Conservation (phyloP, 2,329 filamentous ascomycete species). For the Penicillium thymicola region DNA sequence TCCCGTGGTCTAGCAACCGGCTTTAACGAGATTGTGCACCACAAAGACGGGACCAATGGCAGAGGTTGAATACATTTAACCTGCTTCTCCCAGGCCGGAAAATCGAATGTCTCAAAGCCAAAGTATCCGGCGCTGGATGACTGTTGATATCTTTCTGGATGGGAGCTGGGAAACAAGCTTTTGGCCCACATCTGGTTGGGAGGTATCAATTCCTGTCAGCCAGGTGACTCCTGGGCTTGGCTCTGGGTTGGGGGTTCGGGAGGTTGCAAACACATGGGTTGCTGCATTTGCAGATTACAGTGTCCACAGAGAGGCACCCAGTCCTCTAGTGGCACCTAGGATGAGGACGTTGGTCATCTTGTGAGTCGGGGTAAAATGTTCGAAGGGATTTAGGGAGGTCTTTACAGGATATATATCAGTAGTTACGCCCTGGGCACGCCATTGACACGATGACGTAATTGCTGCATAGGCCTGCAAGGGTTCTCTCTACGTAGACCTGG, state of each 20-base stretch:
- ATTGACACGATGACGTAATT: too few species aligned
- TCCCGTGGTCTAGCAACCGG: slow-evolving; percentile 50
- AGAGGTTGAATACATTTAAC: slow-evolving; percentile 68
- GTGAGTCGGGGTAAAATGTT: not conserved
- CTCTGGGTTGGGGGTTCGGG: slow-evolving; percentile 49
- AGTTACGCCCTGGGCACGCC: too few species aligned
- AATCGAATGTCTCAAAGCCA: slow-evolving; percentile 60
- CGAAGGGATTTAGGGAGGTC: too few species aligned
- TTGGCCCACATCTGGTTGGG: slow-evolving; percentile 47
- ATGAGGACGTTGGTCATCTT: slow-evolving; percentile 52
- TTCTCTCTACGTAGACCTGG: too few species aligned
- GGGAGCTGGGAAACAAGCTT: slow-evolving; percentile 49
- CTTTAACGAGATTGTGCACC: slow-evolving; percentile 59
- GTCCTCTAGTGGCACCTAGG: slow-evolving; percentile 65
- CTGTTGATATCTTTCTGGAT: slow-evolving; percentile 47
- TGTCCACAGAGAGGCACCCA: slow-evolving; percentile 61
- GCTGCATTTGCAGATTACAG: slow-evolving; percentile 52
- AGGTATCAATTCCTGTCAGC: slow-evolving; percentile 59
- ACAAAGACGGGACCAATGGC: slow-evolving; percentile 65
- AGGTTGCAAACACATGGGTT: slow-evolving; percentile 59
- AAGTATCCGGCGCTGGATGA: slow-evolving; percentile 68
- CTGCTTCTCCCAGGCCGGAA: slow-evolving; percentile 64
- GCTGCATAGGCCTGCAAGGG: too few species aligned
- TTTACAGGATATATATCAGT: too few species aligned
- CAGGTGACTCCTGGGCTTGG: slow-evolving; percentile 49